Percentiles rank a stretch among this genome's conserved stretches.
phyloP scores from a whole-genome alignment of 306 rosid genomes.

The Ormosia semicastrata region DNA sequence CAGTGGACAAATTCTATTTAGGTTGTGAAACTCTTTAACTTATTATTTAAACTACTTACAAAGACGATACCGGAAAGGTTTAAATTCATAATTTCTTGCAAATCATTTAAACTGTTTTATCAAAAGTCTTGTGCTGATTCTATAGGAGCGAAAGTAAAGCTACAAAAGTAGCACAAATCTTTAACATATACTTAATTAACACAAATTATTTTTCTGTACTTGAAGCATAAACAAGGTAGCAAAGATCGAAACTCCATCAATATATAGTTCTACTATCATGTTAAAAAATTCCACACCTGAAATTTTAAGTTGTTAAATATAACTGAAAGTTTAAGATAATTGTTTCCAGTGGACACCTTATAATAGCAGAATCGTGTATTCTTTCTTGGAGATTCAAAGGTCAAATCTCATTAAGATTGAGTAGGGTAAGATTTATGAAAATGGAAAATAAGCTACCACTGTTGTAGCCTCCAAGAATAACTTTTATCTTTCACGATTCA shows the following conservation, averaged over 20 bases:
- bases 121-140: no score
- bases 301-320: background rate
- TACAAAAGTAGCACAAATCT: background rate
- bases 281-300: background rate
- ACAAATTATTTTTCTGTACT: background rate
- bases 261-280: background rate
- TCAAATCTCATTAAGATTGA: background rate
- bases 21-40: no score
- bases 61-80: no score
- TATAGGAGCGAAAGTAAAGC: no score
- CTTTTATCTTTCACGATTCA: background rate
- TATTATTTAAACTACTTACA: no score
- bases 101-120: no score
- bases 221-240: background rate
- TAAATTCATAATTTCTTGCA: no score
- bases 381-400: background rate
- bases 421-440: background rate
- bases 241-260: background rate
- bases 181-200: background rate
- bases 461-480: background rate
- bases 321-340: background rate
- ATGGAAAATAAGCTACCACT: background rate
- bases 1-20: no score
- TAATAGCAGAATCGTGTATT: background rate
- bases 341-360: no score